Conservation (phyloP, 2,329 filamentous ascomycete species). For the Xylariaceae sp. region DNA sequence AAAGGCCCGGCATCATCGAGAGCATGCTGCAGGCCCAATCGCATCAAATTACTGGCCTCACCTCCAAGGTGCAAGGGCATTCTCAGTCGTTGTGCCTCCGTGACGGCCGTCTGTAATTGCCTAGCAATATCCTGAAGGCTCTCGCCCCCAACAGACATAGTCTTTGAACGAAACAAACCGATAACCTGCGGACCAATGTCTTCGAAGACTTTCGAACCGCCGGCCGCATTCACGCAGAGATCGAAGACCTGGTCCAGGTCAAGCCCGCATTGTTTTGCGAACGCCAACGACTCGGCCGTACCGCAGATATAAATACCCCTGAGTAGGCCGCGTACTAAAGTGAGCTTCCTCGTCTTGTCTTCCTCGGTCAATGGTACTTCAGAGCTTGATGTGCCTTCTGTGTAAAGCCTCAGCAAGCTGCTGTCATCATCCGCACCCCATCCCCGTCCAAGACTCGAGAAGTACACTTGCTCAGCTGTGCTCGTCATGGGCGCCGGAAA, state of each 20-base stretch:
- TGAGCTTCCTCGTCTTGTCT: slow-evolving; percentile 37
- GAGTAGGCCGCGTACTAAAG: slow-evolving; percentile 37
- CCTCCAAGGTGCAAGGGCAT: slow-evolving; percentile 38
- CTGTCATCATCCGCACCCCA: slow-evolving; percentile 44
- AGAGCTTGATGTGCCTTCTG: slow-evolving; percentile 34
- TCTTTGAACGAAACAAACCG: slow-evolving; percentile 29
- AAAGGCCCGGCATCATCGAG: slow-evolving; percentile 18
- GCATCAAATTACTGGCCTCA: slow-evolving; percentile 37
- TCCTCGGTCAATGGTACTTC: slow-evolving; percentile 26
- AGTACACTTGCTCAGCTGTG: slow-evolving; percentile 60
- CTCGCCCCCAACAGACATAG: slow-evolving; percentile 17
- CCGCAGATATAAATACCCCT: slow-evolving; percentile 41
- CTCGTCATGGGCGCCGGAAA: slow-evolving; percentile 59
- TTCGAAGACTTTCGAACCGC: slow-evolving; percentile 38
- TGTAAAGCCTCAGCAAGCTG: slow-evolving; percentile 40
- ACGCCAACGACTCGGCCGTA: slow-evolving; percentile 40
- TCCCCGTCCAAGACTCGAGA: slow-evolving; percentile 53
- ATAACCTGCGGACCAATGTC: slow-evolving; percentile 37
- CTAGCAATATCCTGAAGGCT: slow-evolving; percentile 30
- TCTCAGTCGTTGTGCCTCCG: slow-evolving; percentile 41
- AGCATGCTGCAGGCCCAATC: slow-evolving; percentile 27
- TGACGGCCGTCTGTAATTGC: slow-evolving; percentile 35
- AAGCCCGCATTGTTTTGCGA: slow-evolving; percentile 37
- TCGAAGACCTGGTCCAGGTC: slow-evolving; percentile 43
- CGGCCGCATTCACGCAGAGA: slow-evolving; percentile 43